Evolutionary conservation across 768 basidiomycete genomes (phyloP), one percentile per base, ranked within the genome.

Genomic region (Naganishia vishniacii): DNA sequence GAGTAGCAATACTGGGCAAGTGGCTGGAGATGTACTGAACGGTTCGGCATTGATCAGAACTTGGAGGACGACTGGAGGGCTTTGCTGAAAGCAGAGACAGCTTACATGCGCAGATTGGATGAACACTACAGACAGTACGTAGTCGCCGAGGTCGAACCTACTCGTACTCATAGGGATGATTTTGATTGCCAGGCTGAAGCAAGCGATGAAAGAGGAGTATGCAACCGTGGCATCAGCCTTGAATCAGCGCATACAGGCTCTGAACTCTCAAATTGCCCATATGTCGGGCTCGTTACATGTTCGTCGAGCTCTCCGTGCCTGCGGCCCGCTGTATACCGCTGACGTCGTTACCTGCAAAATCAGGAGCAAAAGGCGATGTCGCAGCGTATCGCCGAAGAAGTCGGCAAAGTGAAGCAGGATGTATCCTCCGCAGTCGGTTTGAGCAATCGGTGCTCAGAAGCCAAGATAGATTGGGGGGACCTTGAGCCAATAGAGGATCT

Each of bases 381-480:
- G 18, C 63, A 46, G 4, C 20, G 32, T 9, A 47, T 64, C 15
- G 32, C 32, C 23, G 20, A 13, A n/a, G 44, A 51, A 20, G 56
- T 53, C 16, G 31, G 40, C 44, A 47, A 13, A 0, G 80, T 97
- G 32, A 81, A 84, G 6, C 82, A 85, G 11, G 78, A 59, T 0
- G 71, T 80, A 25, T 68, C 62, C 1, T 73, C 81, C 15, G 85
- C 94, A 11, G 80, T 80, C 0, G 79, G 75, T 0, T 86, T 86
- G 0, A 90, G 97, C 70, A 80, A 81, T 0, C 88, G 87, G 59
- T 95, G 93, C 77, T 78, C 78, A 3, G 84, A 84, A 7, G 93
- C 92, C 11, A 95, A 98, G 66, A 87, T 97, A 6, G 94, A 98
- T 72, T 93, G 95, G 77, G 97, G 95, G 73, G 94, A 98, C 74